Base-by-base conservation (phyloP, 148 eudicot genomes). In the Vaccinium darrowii region DNA sequence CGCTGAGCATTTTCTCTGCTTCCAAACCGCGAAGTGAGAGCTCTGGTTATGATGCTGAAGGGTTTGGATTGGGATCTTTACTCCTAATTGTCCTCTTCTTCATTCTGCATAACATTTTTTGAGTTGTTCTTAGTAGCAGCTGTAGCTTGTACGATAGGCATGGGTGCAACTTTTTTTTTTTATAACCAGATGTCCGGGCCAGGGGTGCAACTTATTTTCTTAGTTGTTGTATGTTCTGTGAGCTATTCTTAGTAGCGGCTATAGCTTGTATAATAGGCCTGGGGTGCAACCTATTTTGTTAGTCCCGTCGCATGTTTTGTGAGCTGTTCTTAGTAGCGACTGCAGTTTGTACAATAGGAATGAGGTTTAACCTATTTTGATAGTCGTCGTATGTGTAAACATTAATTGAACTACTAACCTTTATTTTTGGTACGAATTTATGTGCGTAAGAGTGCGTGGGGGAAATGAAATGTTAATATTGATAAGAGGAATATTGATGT, bases 11-110 rank as follows among this genome's bases (percentile, higher is more conserved):
- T 30, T 36, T 52, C 33, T 18, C 23, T 75, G 10, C 72, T 14
- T 15, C 4, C 23, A 23, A 62, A 73, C 36, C 0, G 49, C 82
- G 19, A 5, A 51, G 63, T 27, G 77, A 57, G 8, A 25, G 51
- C 15, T 76, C 74, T 8, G 83, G 65, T 12, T 54, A 27, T 47
- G 88, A 71, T 36, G 6, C 84, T 71, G 80, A 82, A 3, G 89
- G 87, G 79, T 85, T 77, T 36, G 89, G 87, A 21, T 25, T 87
- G 27, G 87, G 89, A 56, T 50, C 89, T 58, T 25, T 87, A 33
- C 87, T 87, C 74, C 80, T 85, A 23, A n/a, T 82, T 72, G 62
- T 85, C 16, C 79, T 87, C 39, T 87, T 82, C 80, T 79, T 85
- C 18, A 49, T 87, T 57, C 52, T 87, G 76, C 72, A 62, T 30